Percentiles rank a stretch among this genome's conserved stretches.
Evolutionary conservation across 106 monocot species (phyloP).

Genomic region (Hemerocallis citrina): DNA sequence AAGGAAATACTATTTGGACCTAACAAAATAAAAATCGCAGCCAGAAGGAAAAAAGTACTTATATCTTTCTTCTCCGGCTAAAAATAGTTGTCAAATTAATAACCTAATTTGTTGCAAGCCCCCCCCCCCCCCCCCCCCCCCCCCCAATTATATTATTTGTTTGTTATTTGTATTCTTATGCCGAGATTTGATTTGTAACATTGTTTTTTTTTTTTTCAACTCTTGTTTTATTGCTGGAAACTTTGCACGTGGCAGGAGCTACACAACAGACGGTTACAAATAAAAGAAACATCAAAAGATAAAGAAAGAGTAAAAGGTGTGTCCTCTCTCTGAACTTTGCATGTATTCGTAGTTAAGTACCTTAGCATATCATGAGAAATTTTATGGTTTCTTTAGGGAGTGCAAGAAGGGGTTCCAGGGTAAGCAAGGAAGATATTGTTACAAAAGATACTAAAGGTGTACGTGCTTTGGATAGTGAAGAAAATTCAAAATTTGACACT

Average conservation of each 20-base stretch:
- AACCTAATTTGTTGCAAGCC: no score
- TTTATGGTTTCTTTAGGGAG: conserved; percentile 7
- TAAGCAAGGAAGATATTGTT: neutral
- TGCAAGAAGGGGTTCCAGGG: neutral
- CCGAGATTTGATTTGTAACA: no score
- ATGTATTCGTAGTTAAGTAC: neutral
- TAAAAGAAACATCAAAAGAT: conserved; percentile 28
- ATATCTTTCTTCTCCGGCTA: no score
- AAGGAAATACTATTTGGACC: no score
- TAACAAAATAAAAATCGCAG: no score
- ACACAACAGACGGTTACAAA: conserved; percentile 32
- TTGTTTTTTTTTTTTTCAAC: neutral
- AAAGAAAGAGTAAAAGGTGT: conserved; percentile 45
- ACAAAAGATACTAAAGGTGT: neutral
- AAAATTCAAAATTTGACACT: conserved; percentile 6
- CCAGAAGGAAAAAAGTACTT: no score
- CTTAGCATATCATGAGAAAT: neutral
- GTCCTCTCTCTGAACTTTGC: neutral
- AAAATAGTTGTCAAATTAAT: no score
- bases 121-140: no score
- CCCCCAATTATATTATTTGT: no score
- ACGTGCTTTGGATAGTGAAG: neutral
- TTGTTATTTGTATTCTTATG: no score
- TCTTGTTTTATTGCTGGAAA: neutral
- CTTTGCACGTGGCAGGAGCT: conserved; percentile 30